Evolutionary conservation across 2,329 filamentous ascomycete species (phyloP), one percentile per base, ranked within the genome.

Genomic region (Fusarium solani-melongenae): DNA sequence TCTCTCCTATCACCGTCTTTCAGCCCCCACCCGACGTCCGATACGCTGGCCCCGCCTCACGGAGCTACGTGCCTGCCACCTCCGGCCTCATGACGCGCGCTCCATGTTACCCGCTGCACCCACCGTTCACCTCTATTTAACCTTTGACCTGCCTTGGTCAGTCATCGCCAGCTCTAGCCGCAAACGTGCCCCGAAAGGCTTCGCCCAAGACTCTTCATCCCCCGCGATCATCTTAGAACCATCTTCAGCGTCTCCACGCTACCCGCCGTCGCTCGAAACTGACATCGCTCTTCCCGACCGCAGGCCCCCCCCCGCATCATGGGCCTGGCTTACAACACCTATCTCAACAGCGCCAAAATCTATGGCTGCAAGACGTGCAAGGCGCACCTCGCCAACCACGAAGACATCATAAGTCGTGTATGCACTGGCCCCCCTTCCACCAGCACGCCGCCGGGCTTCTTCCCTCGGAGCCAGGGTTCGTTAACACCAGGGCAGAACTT

Each of bases 321-420:
- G 95, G 95, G 95, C 76, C 91, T 98, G 77, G 88, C 92, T 69
- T 98, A 98, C 87, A 98, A 98, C 85, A 92, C 93, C 70, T 98
- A 98, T 83, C 92, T 98, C 74, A 94, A 92, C 83, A 93, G 93
- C 80, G 90, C 88, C 84, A 94, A 94, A 84, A 96, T 98, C 81
- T 97, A 96, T 83, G 95, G 94, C 75, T 98, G 94, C 90, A 96
- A 96, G 86, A 90, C 89, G 79, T 99, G 96, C 91, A 98, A 98
- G 84, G 94, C 96, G 9, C 96, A 99, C 81, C 90, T 99, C 20
- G 93, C 95, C 34, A 96, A 98, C 82, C 94, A 97, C 78, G 95
- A 98, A 77, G 95, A 98, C 80, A 98, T 99, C 75, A 95, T 98
- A 74, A 98, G 94, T 80, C 88, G 95, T 79, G 96, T 98, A 86